These are phyloP conservation scores for Claviceps sp. DNA, from an alignment of 2,329 filamentous ascomycete species.

Conservation along the genomic window DNA sequence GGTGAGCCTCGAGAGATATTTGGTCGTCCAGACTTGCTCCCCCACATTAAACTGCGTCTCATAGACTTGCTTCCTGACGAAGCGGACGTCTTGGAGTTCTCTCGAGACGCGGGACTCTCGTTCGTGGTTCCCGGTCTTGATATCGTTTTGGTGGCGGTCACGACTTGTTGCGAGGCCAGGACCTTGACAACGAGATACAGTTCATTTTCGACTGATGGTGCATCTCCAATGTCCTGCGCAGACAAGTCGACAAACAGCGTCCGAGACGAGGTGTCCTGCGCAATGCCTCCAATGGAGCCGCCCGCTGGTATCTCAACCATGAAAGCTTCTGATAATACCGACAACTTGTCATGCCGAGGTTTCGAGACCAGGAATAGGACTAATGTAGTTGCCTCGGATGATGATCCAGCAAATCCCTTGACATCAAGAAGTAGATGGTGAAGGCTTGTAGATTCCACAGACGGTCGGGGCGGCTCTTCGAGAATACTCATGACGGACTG, in stretches of 20 bases:
- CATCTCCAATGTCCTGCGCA: slow-evolving; percentile 55
- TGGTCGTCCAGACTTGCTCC: slow-evolving; percentile 41
- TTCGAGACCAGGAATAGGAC: slow-evolving; percentile 68
- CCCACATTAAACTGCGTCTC: slow-evolving; percentile 58
- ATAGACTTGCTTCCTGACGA: slow-evolving; percentile 38
- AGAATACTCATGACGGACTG: slow-evolving; percentile 95
- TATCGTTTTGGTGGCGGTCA: slow-evolving; percentile 26
- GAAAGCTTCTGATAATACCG: slow-evolving; percentile 71
- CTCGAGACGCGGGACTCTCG: slow-evolving; percentile 28
- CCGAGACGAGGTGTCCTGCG: slow-evolving; percentile 55
- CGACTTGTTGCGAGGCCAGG: slow-evolving; percentile 42
- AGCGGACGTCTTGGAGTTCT: slow-evolving; percentile 33
- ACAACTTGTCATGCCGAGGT: slow-evolving; percentile 45
- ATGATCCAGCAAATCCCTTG: slow-evolving; percentile 65
- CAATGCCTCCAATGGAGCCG: slow-evolving; percentile 53
- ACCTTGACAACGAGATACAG: slow-evolving; percentile 78
- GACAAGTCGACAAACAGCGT: slow-evolving; percentile 82
- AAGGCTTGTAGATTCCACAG: slow-evolving; percentile 54
- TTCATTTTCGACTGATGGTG: slow-evolving; percentile 50
- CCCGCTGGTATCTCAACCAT: slow-evolving; percentile 63
- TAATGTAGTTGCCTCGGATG: slow-evolving; percentile 61
- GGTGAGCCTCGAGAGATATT: slow-evolving; percentile 38
- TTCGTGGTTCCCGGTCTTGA: slow-evolving; percentile 37
- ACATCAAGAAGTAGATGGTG: slow-evolving; percentile 78
- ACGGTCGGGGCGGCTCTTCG: slow-evolving; percentile 60